Percentiles rank a stretch among this genome's conserved stretches.
These are phyloP conservation scores for Fusarium sp. DNA, from an alignment of 2,329 filamentous ascomycete species.

Conservation along the genomic window DNA sequence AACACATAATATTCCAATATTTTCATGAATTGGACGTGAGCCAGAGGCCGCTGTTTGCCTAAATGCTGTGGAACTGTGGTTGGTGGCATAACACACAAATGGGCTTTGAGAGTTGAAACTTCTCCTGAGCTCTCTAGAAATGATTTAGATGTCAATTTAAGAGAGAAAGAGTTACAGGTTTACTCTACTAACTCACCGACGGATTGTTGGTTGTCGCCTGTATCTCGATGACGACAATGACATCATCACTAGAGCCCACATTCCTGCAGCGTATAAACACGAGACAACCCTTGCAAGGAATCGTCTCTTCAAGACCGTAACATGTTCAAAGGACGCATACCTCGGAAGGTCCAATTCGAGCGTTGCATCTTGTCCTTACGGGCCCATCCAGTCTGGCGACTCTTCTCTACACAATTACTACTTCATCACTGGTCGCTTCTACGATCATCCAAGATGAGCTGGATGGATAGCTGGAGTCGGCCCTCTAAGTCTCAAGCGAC, in stretches of 20 bases:
- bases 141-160: neutral
- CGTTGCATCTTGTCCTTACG: neutral
- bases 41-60: neutral
- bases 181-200: neutral
- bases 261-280: neutral
- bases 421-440: neutral
- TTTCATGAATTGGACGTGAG: neutral
- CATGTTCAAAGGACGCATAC: neutral
- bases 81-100: neutral
- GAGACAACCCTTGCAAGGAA: neutral
- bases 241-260: conserved; percentile 11
- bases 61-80: neutral
- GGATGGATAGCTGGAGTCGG: conserved; percentile 58
- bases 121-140: neutral
- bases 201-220: neutral
- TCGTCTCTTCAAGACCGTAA: neutral
- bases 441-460: conserved; percentile 49
- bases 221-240: conserved; percentile 36
- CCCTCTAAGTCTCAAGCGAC: conserved; percentile 55
- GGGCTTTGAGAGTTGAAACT: too few relatives aligned
- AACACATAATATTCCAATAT: neutral
- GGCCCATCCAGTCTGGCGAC: fast-evolving
- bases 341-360: neutral
- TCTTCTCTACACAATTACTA: neutral
- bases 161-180: neutral